Evolutionary conservation across 306 rosid genomes (phyloP), one percentile per base, ranked within the genome.

Genomic region (Acacia acuminata): DNA sequence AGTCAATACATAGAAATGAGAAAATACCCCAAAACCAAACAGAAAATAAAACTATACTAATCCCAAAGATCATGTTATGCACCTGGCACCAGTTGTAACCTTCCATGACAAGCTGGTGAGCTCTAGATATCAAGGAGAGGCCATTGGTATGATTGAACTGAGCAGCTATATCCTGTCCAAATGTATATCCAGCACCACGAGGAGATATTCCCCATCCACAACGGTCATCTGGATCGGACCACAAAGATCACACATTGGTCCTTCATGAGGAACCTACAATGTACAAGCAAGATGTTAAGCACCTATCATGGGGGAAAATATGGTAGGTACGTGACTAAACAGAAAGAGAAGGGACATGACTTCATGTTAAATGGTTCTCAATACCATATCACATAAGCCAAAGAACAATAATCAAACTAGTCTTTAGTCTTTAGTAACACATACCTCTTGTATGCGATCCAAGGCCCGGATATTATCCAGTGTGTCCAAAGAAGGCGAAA

Each of bases 161-260:
- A 75, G 97, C 83, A 85, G 98, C 98, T 87, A 95, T 95, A 88
- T 95, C 98, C 84, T 95, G 98, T 73, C 98, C 98, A 81, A 95
- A 95, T 73, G 99, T 95, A 88, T 95, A 93, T 48, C 99, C 99
- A 73, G 99, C 99, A 68, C 99, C 99, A 71, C 99, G 98, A 17
- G 99, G 98, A 71, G 99, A 96, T 87, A 96, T 96, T 83, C 99
- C 99, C 99, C 99, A 96, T 79, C 99, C 99, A 84, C 99, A 96
- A 15, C 99, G 97, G 83, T 96, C 99, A 79, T 96, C 99, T 15
- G 99, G 99, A 88, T 96, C 99, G 75, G 99, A 96, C 99, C 99
- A 96, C 78, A 96, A 88, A 96, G 97, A 73, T 96, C 99, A 71
- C 99, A 96, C 99, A 96, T 96, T 3, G 99, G 99, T 77, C 99